Percentiles rank a stretch among this genome's conserved stretches.
Evolutionary conservation across 495 filamentous ascomycete genomes (phyloP).

Genomic region (Pseudomonodictys pantanalensis): DNA sequence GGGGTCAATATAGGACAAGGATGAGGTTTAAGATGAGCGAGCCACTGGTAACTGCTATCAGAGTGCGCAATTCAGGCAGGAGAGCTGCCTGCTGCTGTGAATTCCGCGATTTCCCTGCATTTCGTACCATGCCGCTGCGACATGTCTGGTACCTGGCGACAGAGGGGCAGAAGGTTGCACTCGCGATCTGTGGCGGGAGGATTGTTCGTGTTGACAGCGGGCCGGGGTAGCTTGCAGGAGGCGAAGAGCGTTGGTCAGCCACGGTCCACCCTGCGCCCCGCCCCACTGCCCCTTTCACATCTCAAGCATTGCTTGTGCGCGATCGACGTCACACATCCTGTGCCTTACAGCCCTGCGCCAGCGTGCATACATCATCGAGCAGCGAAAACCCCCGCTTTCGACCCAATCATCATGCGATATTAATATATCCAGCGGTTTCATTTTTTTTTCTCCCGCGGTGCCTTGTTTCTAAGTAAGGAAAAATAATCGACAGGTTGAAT

Average conservation of each 20-base stretch:
- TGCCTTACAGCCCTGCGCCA: conserved; percentile 6
- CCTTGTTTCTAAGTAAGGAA: background rate
- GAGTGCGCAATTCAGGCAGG: too few species aligned
- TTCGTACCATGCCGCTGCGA: too few species aligned
- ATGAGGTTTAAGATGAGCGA: background rate
- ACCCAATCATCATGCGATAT: conserved; percentile 4
- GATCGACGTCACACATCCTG: conserved; percentile 28
- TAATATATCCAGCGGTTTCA: conserved; percentile 11
- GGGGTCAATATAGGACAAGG: conserved; percentile 10
- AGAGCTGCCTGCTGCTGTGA: too few species aligned
- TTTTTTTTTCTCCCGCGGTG: background rate
- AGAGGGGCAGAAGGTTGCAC: too few species aligned
- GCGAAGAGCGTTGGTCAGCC: too few species aligned
- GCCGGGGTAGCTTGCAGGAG: too few species aligned
- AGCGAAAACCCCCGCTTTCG: background rate
- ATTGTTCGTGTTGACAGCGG: too few species aligned
- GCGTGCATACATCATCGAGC: conserved; percentile 10
- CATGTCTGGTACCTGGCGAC: too few species aligned
- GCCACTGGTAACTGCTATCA: background rate
- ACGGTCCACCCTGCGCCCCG: background rate
- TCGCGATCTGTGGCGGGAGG: too few species aligned
- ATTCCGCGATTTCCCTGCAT: too few species aligned
- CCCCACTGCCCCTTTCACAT: conserved; percentile 10
- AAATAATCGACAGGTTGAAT: background rate
- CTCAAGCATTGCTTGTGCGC: conserved; percentile 16